Evolutionary conservation across 495 filamentous ascomycete species (phyloP).

Genomic region (Talaromyces nanjingensis): DNA sequence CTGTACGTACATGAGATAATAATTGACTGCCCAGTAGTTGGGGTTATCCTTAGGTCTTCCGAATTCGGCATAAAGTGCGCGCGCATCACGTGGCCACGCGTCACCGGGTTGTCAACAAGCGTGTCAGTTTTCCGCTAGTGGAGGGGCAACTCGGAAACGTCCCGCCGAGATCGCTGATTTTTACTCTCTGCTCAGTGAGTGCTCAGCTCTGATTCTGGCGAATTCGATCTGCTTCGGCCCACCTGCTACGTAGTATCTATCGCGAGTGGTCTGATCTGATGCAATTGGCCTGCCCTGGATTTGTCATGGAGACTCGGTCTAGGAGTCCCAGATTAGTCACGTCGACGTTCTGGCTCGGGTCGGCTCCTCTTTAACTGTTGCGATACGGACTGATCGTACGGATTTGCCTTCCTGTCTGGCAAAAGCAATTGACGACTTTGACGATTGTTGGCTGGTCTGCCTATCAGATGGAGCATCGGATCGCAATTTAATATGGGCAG

Average conservation of each 20-base stretch:
- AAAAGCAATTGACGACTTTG: background rate
- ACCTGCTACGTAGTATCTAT: background rate
- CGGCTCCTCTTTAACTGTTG: slow-evolving; percentile 1
- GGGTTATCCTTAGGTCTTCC: background rate
- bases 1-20: background rate
- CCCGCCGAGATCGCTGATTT: slow-evolving; percentile 1
- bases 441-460: background rate
- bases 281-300: background rate
- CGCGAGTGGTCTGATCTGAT: background rate
- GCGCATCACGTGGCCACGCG: slow-evolving; percentile 4
- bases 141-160: background rate
- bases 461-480: background rate
- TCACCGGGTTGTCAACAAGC: background rate
- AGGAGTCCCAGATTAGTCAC: slow-evolving; percentile 7
- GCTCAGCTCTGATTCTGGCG: background rate
- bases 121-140: background rate
- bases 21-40: background rate
- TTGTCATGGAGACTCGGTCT: slow-evolving; percentile 7
- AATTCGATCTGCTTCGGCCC: background rate
- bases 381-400: background rate
- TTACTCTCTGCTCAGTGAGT: background rate
- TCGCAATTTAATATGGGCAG: background rate
- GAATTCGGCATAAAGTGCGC: background rate
- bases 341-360: slow-evolving; percentile 7
- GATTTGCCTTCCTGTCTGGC: background rate